Percentiles rank a stretch among this genome's conserved stretches.
Conservation (phyloP, 306 rosid genomes). For the Prunus persica region Prunus_persica_NCBIv2 NC_034014.1:20412501-20413000, state of each 20-base stretch:
- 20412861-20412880: background rate
- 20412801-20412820: background rate
- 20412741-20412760: background rate
- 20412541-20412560: too few relatives aligned
- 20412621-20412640: background rate
- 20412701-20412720: background rate
- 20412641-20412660: background rate
- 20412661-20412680: too few relatives aligned
- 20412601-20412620: background rate
- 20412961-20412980: background rate
- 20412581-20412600: background rate
- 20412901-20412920: background rate
- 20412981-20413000: background rate
- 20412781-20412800: background rate
- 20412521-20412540: too few relatives aligned
- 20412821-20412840: background rate
- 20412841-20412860: background rate
- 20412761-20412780: background rate
- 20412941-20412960: background rate
- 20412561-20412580: too few relatives aligned
- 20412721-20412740: background rate
- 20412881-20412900: background rate
- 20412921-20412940: background rate
- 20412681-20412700: background rate
- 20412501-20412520: too few relatives aligned